Conservation (phyloP, 192 early-diverging fungal genomes). For the Phycomyces blakesleeanus region DNA sequence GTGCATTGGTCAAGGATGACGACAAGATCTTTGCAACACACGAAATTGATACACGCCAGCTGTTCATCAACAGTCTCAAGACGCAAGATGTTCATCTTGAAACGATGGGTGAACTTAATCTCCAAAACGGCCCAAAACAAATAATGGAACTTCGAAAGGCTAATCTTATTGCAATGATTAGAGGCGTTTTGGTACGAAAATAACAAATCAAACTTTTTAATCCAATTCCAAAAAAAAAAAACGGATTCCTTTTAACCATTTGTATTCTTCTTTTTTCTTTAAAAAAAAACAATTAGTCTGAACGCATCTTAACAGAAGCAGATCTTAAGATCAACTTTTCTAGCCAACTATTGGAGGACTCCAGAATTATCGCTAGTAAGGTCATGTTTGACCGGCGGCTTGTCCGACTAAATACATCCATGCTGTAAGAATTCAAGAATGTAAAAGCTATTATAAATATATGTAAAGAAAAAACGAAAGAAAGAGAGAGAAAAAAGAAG, state of each 20-base stretch:
- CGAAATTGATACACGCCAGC: conserved; percentile 9
- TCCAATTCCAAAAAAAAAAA: not conserved
- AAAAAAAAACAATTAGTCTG: not conserved
- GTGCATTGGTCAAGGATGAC: conserved; percentile 17
- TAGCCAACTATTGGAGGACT: conserved; percentile 21
- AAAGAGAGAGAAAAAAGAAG: not conserved
- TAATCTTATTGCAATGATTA: conserved; percentile 22
- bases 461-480: not conserved
- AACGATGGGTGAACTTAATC: conserved; percentile 13
- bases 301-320: not conserved
- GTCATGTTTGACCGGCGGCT: conserved; percentile 23
- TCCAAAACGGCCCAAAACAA: not conserved
- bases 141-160: not conserved
- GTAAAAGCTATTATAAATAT: not conserved
- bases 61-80: conserved; percentile 28
- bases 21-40: conserved; percentile 11
- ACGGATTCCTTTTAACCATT: no score
- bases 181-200: conserved; percentile 16
- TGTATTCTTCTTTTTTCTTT: no score
- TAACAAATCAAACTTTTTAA: not conserved
- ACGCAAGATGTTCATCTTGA: conserved; percentile 22
- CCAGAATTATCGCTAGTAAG: conserved; percentile 24
- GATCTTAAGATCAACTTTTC: conserved; percentile 28
- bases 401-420: conserved; percentile 35
- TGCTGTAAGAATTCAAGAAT: conserved; percentile 27